phyloP scores from a whole-genome alignment of 2,329 filamentous ascomycete species.

The Fusarium drepaniforme region DNA sequence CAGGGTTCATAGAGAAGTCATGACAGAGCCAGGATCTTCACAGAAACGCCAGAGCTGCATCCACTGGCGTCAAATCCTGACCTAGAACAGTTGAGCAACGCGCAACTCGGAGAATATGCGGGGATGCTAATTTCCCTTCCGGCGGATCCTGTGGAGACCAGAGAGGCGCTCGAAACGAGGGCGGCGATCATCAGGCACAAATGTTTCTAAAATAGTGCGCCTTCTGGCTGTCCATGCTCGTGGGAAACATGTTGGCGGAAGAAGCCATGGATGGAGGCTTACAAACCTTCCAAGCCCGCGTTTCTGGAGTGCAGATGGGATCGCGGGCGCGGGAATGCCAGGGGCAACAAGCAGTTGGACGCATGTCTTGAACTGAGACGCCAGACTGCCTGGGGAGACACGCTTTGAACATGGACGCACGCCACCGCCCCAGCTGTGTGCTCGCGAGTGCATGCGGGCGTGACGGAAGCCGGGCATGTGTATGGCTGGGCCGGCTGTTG shows the following conservation, averaged over 20 bases:
- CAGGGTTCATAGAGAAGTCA: background rate
- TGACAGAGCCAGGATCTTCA: background rate
- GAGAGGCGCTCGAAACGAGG: background rate
- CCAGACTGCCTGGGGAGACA: conserved; percentile 10
- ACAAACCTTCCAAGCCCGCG: background rate
- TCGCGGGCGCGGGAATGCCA: background rate
- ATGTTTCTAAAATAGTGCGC: conserved; percentile 7
- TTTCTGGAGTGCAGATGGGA: conserved; percentile 5
- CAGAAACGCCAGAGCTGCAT: conserved; percentile 2
- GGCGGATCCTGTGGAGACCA: conserved; percentile 2
- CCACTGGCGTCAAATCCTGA: background rate
- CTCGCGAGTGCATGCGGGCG: conserved; percentile 1
- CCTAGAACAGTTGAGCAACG: background rate
- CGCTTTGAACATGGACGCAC: conserved; percentile 5
- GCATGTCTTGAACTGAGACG: conserved; percentile 36
- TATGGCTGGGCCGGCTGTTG: conserved; percentile 2
- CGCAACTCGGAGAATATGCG: conserved; percentile 5
- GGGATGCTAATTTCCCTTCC: conserved; percentile 8
- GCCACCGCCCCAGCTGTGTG: conserved; percentile 3
- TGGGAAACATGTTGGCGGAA: background rate
- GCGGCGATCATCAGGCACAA: conserved; percentile 3
- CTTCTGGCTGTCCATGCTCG: background rate
- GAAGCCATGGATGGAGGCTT: conserved; percentile 1
- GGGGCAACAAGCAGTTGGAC: conserved; percentile 5
- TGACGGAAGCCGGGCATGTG: background rate